phyloP scores from a whole-genome alignment of 495 filamentous ascomycete genomes.

The Paragyromitra xinjiangensis region DNA sequence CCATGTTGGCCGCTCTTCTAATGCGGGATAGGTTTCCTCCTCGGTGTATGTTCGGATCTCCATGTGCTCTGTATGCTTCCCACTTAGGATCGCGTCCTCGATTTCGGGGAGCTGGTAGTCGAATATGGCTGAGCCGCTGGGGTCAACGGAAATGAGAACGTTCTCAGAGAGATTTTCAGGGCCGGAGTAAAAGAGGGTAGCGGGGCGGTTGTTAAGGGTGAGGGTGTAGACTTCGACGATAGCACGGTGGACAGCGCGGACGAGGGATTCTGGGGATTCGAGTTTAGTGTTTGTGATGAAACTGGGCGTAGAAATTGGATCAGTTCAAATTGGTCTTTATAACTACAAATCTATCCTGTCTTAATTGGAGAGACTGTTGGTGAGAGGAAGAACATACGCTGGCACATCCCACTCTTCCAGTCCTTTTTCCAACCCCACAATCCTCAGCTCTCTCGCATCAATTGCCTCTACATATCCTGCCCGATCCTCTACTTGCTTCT shows the following conservation, averaged over 20 bases:
- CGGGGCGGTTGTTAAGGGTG: slow-evolving; percentile 12
- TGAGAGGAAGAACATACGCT: slow-evolving; percentile 19
- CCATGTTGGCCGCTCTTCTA: slow-evolving; percentile 3
- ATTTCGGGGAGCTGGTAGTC: slow-evolving; percentile 11
- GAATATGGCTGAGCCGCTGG: slow-evolving; percentile 23
- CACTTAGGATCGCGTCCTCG: slow-evolving; percentile 29
- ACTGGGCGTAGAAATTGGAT: slow-evolving; percentile 6
- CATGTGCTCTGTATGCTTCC: neutral
- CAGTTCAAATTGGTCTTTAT: neutral
- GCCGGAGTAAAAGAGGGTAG: slow-evolving; percentile 1
- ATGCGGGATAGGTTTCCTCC: slow-evolving; percentile 16
- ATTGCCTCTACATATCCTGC: slow-evolving; percentile 41
- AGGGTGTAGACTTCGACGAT: slow-evolving; percentile 43
- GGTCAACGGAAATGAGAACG: slow-evolving; percentile 25
- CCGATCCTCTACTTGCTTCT: neutral
- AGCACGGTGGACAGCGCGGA: slow-evolving; percentile 48
- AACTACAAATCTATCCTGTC: neutral
- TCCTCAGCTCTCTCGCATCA: slow-evolving; percentile 38
- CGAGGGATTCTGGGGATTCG: slow-evolving; percentile 4
- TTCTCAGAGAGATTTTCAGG: slow-evolving; percentile 20
- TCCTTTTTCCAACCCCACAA: slow-evolving; percentile 31
- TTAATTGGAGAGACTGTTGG: neutral
- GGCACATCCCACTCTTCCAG: slow-evolving; percentile 42
- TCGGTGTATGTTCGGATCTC: slow-evolving; percentile 26
- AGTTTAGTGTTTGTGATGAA: slow-evolving; percentile 10